Base-by-base conservation (phyloP, 805 yeast species). In the Saturnispora quitensis region DNA sequence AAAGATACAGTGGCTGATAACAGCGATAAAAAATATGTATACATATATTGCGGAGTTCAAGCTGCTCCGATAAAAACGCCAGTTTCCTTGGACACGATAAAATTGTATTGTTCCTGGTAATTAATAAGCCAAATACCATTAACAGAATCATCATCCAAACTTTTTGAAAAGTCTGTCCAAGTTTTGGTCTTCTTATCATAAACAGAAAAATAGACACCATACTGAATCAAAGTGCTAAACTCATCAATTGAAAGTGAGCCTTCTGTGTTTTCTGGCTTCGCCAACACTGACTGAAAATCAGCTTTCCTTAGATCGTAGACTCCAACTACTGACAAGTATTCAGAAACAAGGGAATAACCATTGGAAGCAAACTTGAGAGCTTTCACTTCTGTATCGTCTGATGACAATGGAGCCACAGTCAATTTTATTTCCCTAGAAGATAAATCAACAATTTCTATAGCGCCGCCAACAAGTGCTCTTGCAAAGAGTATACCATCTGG, bases 281-380 rank as follows among this genome's bases (percentile, higher is more conserved):
- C 10, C 10, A 46, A 13, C 4, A 25, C 20, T n/a, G 35, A 25
- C 25, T 45, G 55, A 15, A 49, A 52, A 20, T 24, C 15, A 4
- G 45, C 54, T 44, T 64, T 64, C 20, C 67, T 53, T 17, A 65
- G 50, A 55, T 64, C 64, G 42, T 52, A 59, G 10, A 64, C 50
- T 6, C 58, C 59, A 20, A 60, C 24, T 9, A 44, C 47, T 17
- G 53, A 53, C 7, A 49, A 53, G 22, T 55, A 55, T 12, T 51
- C 46, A 13, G 63, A 53, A 15, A 63, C 35, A 18, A 84, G 60
- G 76, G 84, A 81, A 62, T 79, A 82, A 1, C 91, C 91, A 60
- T 84, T 84, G 3, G 43, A 12, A n/a, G 61, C 60, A 54, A 58
- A 58, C 35, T 44, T 22, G 17, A 55, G 13, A 36, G 47, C 35